Conservation (phyloP, 1,284 basidiomycete species). For the Apiotrichum veenhuisii region DNA sequence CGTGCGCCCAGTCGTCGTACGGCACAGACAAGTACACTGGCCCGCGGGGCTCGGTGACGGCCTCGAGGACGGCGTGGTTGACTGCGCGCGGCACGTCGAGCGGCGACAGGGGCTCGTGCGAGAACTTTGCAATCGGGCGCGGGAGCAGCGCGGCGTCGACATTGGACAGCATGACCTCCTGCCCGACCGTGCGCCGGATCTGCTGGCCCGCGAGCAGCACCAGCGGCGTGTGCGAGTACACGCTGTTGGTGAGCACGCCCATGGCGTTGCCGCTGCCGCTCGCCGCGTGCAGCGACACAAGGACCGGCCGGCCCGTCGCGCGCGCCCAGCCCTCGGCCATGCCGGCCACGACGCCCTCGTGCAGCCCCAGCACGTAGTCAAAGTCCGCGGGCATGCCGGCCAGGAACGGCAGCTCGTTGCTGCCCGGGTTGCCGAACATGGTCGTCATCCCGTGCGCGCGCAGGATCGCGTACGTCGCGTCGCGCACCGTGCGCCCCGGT, state of each 20-base stretch:
- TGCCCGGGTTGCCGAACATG: slow-evolving; percentile 19
- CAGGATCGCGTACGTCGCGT: slow-evolving; percentile 1
- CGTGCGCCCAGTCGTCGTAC: slow-evolving; percentile 12
- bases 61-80: slow-evolving; percentile 10
- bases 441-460: slow-evolving; percentile 10
- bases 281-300: slow-evolving; percentile 13
- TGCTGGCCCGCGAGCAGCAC: slow-evolving; percentile 18
- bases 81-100: slow-evolving; percentile 12
- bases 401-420: slow-evolving; percentile 18
- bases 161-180: slow-evolving; percentile 17
- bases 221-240: slow-evolving; percentile 12
- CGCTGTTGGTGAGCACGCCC: slow-evolving; percentile 16
- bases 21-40: slow-evolving; percentile 14
- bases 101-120: slow-evolving; percentile 9
- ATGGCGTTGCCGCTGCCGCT: slow-evolving; percentile 14
- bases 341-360: slow-evolving; percentile 9
- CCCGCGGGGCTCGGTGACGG: slow-evolving; percentile 3
- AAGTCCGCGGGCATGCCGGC: slow-evolving; percentile 12
- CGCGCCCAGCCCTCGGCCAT: slow-evolving; percentile 18
- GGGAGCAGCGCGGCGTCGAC: slow-evolving; percentile 9
- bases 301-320: slow-evolving; percentile 2
- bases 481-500: background rate
- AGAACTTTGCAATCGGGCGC: slow-evolving; percentile 9
- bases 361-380: slow-evolving; percentile 15
- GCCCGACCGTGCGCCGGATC: slow-evolving; percentile 13